Conservation (phyloP, 495 filamentous ascomycete genomes). For the Lophium mytilinum region DNA sequence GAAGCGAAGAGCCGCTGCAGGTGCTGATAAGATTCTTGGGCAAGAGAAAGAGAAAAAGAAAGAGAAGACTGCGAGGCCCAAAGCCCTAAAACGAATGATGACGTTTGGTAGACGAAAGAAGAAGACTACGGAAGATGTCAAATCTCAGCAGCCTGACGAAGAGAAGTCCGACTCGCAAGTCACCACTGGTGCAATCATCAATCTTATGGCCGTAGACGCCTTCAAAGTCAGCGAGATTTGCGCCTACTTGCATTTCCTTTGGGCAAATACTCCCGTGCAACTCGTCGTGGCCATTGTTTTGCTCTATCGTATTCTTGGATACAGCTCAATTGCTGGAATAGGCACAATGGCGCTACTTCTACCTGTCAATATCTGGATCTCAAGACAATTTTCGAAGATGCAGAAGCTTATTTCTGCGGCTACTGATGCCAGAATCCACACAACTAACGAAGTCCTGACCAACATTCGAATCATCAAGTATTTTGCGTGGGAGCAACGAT, state of each 20-base stretch:
- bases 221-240: constrained; percentile 95
- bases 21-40: constrained; percentile 60
- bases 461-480: constrained; percentile 99
- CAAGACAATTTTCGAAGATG: constrained; percentile 69
- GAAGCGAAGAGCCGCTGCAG: constrained; percentile 79
- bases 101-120: constrained; percentile 57
- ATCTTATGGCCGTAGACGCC: constrained; percentile 97
- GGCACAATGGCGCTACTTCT: constrained; percentile 82
- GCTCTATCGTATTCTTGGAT: constrained; percentile 82
- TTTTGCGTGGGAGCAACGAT: constrained; percentile 97
- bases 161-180: constrained; percentile 59
- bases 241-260: constrained; percentile 85
- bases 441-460: constrained; percentile 92
- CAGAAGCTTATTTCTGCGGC: constrained; percentile 89
- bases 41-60: constrained; percentile 35
- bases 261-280: constrained; percentile 78
- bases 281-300: constrained; percentile 65
- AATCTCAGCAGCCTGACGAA: constrained; percentile 33
- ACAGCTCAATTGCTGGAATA: constrained; percentile 90
- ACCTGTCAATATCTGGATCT: constrained; percentile 81
- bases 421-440: constrained; percentile 92
- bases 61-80: constrained; percentile 35
- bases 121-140: constrained; percentile 37
- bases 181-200: constrained; percentile 93
- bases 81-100: constrained; percentile 42